These are phyloP conservation scores for Phytophthora ramorum DNA, from an alignment of 352 stramenopile species.

Conservation along the genomic window DNA sequence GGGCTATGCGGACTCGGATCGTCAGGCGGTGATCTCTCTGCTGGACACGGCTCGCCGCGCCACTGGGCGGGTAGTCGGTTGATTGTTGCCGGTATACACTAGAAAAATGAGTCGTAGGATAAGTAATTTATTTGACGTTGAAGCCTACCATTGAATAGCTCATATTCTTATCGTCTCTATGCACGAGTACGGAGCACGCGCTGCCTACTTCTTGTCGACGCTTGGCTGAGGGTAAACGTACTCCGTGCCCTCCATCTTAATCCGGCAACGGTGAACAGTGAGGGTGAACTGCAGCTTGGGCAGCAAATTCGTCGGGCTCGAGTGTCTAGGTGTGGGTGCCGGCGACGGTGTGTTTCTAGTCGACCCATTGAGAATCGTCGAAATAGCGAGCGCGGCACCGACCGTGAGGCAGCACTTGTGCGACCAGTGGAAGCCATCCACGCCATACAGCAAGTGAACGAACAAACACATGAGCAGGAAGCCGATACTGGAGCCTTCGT, in stretches of 20 bases:
- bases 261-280: constrained; percentile 80
- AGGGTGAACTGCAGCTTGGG: constrained; percentile 83
- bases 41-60: constrained; percentile 56
- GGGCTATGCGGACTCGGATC: constrained; percentile 64
- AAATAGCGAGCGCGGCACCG: constrained; percentile 80
- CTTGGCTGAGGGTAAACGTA: constrained; percentile 58
- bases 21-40: constrained; percentile 59
- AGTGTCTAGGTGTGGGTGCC: constrained; percentile 46
- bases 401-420: constrained; percentile 88
- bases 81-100: constrained; percentile 25
- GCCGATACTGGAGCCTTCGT: constrained; percentile 81
- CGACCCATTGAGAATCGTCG: constrained; percentile 81
- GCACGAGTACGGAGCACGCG: constrained; percentile 2
- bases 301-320: constrained; percentile 59
- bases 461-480: constrained; percentile 88
- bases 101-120: constrained; percentile 43
- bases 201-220: constrained; percentile 31
- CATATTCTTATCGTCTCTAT: constrained; percentile 16
- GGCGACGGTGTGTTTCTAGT: constrained; percentile 34
- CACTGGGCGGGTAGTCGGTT: constrained; percentile 21
- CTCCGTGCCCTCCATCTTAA: constrained; percentile 82
- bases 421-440: constrained; percentile 87
- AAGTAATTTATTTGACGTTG: constrained; percentile 53
- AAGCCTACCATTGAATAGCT: constrained; percentile 8
- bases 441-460: constrained; percentile 82